Conservation (phyloP, 2,329 filamentous ascomycete species). For the Laburnicola sp. region DNA sequence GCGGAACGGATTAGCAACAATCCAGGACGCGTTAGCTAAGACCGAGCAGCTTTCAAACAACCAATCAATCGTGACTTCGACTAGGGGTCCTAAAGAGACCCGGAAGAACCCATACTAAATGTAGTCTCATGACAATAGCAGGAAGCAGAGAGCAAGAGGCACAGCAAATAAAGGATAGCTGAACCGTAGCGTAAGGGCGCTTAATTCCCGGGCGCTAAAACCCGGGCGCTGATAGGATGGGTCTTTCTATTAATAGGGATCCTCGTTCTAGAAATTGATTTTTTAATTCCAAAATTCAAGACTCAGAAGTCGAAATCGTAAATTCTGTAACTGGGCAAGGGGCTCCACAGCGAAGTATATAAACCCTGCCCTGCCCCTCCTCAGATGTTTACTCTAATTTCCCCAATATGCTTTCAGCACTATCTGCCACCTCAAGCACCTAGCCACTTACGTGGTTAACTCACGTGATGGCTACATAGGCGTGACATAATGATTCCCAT, state of each 20-base stretch:
- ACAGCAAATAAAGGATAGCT: neutral
- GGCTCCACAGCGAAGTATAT: no score
- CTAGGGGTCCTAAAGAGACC: neutral
- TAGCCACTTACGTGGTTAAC: no score
- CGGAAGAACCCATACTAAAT: neutral
- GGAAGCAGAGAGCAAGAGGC: neutral
- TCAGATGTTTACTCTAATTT: no score
- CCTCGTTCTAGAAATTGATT: neutral
- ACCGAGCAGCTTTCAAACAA: no score
- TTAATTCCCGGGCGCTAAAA: neutral
- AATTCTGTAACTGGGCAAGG: neutral
- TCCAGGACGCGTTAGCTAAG: no score
- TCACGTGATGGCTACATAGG: no score
- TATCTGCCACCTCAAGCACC: no score
- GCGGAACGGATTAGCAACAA: neutral
- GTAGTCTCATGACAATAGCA: neutral
- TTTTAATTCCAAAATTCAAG: neutral
- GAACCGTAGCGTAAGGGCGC: neutral
- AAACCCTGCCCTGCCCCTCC: no score
- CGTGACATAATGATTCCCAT: no score
- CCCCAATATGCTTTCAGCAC: no score
- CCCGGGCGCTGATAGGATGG: neutral
- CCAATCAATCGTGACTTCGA: no score
- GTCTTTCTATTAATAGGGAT: neutral
- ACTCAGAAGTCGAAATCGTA: neutral